Base-by-base conservation (phyloP, 306 rosid genomes). In the Chamaecrista fasciculata region DNA sequence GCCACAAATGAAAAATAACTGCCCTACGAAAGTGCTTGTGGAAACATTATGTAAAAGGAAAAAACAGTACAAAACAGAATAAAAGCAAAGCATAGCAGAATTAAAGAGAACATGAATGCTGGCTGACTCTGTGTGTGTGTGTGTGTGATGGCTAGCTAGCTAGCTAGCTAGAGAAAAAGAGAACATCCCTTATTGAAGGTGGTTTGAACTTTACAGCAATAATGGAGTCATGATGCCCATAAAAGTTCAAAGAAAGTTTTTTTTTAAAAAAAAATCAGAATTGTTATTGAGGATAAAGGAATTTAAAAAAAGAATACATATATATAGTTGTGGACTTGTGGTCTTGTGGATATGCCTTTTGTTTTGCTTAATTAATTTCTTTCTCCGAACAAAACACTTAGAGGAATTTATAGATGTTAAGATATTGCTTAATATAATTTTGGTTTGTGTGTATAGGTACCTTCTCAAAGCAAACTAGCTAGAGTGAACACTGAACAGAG, bases 41-140 rank as follows among this genome's bases (percentile, higher is more conserved):
- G 73, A 69, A 60, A 23, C 71, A 67, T 72, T 42, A 51, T 67
- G 62, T n/a, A 21, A 61, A 67, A 18, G 78, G 82, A 78, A 79
- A 79, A 37, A 62, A 73, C 43, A 52, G 67, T 42, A 72, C 66
- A 25, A 47, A 44, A 59, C 26, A 49, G 67, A 80, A 70, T 63
- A 76, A 75, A 70, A 70, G 46, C 65, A 33, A 79, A 66, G 55
- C 67, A 43, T 65, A 26, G 70, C 61, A 60, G 52, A 76, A 57
- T n/a, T 57, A 57, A 50, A 70, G 69, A 52, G 67, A 57, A 15
- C 73, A 76, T 68, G 56, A 55, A 56, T 53, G 65, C 52, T 47
- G 33, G 50, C 59, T 79, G 72, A 76, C 78, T 66, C 25, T 77
- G 63, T 69, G 46, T 68, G 21, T 29, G 24, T 66, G 61, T 51